Conservation (phyloP, 2,329 filamentous ascomycete genomes). For the Diplodia mutila region DNA sequence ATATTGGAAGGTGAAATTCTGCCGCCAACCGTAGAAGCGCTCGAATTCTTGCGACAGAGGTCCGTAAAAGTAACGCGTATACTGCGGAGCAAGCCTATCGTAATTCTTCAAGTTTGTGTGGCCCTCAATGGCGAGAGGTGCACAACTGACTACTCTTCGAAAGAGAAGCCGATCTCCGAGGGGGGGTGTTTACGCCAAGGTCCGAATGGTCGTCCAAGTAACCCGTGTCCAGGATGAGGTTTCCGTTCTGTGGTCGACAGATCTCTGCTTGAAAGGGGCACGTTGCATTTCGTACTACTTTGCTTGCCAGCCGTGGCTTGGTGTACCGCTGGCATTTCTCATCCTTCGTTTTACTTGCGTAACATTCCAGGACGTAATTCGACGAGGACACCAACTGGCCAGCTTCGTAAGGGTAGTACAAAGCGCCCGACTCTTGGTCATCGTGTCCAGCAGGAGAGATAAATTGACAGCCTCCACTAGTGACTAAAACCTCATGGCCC, state of each 20-base stretch:
- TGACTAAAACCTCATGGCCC: slow-evolving; percentile 18
- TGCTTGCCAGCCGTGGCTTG: slow-evolving; percentile 13
- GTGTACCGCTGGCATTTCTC: slow-evolving; percentile 5
- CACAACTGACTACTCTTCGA: slow-evolving; percentile 25
- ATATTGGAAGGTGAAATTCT: background rate
- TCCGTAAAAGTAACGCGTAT: background rate
- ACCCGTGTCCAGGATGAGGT: slow-evolving; percentile 31
- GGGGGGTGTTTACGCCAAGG: slow-evolving; percentile 32
- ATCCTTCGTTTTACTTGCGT: background rate
- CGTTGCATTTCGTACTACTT: slow-evolving; percentile 7
- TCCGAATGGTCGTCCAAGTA: slow-evolving; percentile 30
- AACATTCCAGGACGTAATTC: slow-evolving; percentile 20
- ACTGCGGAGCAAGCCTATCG: background rate
- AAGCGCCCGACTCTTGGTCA: no score
- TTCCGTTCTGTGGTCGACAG: slow-evolving; percentile 25
- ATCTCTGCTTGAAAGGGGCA: slow-evolving; percentile 28
- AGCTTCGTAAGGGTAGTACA: background rate
- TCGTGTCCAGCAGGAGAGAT: slow-evolving; percentile 17
- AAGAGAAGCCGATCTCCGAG: slow-evolving; percentile 25
- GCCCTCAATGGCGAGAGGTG: slow-evolving; percentile 24
- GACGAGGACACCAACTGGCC: background rate
- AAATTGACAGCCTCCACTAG: background rate
- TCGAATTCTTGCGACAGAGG: background rate
- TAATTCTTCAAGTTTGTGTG: background rate
- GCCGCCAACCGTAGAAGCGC: background rate